Conservation (phyloP, 139 green algal genomes). For the Picochlorum costavermella region DNA sequence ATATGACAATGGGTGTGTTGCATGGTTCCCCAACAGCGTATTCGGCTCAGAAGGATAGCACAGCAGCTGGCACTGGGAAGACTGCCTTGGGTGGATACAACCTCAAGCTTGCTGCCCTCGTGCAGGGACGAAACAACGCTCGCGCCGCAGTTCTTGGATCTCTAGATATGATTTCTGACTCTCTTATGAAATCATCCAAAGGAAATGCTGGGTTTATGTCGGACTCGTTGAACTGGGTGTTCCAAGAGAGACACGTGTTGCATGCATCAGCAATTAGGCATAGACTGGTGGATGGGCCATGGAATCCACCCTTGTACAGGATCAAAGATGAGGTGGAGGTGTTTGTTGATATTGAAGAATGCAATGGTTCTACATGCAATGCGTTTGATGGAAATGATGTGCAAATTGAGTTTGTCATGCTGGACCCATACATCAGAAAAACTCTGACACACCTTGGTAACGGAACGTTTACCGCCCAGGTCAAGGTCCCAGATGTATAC, state of each 20-base stretch:
- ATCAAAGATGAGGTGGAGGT: conserved; percentile 59
- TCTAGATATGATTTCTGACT: conserved; percentile 69
- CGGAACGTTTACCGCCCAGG: conserved; percentile 28
- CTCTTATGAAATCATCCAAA: conserved; percentile 21
- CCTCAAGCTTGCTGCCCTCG: conserved; percentile 27
- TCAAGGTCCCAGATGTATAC: conserved; percentile 86
- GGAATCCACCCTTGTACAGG: conserved; percentile 41
- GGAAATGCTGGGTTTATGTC: conserved; percentile 62
- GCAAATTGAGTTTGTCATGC: conserved; percentile 91
- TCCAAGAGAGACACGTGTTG: conserved; percentile 69
- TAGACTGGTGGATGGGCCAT: conserved; percentile 17
- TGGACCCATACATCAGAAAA: conserved; percentile 82
- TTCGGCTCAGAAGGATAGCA: conserved; percentile 7
- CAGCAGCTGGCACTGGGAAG: conserved; percentile 6
- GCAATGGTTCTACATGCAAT: conserved; percentile 29
- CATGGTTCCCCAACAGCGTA: not conserved
- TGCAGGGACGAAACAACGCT: conserved; percentile 79
- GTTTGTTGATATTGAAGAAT: conserved; percentile 61
- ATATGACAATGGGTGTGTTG: conserved; percentile 29
- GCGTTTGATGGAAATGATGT: conserved; percentile 73
- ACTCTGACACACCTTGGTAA: conserved; percentile 56
- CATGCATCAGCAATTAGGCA: conserved; percentile 40
- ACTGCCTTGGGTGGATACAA: conserved; percentile 14
- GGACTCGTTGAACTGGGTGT: conserved; percentile 63
- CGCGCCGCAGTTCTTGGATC: conserved; percentile 73